These are phyloP conservation scores for Apiotrichum porosum DNA, from an alignment of 1,284 basidiomycete species.

Conservation along the genomic window DNA sequence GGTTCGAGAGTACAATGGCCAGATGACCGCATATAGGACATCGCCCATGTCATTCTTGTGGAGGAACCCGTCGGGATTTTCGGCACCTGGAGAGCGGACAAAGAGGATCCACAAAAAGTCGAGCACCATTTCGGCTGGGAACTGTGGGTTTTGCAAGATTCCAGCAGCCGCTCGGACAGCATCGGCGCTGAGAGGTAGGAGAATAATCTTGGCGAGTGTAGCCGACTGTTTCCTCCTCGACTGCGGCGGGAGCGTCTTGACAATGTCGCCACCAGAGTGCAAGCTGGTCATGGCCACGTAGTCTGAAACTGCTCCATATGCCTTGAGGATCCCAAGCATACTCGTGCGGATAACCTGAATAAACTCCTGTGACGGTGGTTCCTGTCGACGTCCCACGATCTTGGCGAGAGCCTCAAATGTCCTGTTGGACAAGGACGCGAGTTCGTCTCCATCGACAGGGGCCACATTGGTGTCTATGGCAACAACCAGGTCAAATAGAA, in stretches of 20 bases:
- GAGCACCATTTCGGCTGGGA: conserved; percentile 25
- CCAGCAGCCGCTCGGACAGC: conserved; percentile 20
- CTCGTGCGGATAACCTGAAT: conserved; percentile 8
- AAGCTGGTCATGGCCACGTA: no score
- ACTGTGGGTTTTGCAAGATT: conserved; percentile 12
- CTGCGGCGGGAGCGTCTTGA: background rate
- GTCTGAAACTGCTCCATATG: conserved; percentile 31
- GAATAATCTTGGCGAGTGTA: background rate
- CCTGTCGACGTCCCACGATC: conserved; percentile 2
- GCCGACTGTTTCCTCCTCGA: background rate
- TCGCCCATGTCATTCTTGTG: conserved; percentile 19
- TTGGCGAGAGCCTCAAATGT: conserved; percentile 14
- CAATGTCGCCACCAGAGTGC: no score
- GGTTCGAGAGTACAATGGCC: conserved; percentile 27
- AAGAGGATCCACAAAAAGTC: conserved; percentile 42
- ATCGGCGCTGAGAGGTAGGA: conserved; percentile 19
- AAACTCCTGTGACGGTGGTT: background rate
- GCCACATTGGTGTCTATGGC: conserved; percentile 30
- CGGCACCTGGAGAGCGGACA: conserved; percentile 18
- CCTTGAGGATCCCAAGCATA: conserved; percentile 20
- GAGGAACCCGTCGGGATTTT: conserved; percentile 34
- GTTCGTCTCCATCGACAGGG: conserved; percentile 15
- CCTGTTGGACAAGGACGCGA: conserved; percentile 25
- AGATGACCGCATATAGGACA: conserved; percentile 20
- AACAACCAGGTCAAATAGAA: conserved; percentile 28